Conservation (phyloP, 2,329 filamentous ascomycete species). For the Paecilomyces formosus region DNA sequence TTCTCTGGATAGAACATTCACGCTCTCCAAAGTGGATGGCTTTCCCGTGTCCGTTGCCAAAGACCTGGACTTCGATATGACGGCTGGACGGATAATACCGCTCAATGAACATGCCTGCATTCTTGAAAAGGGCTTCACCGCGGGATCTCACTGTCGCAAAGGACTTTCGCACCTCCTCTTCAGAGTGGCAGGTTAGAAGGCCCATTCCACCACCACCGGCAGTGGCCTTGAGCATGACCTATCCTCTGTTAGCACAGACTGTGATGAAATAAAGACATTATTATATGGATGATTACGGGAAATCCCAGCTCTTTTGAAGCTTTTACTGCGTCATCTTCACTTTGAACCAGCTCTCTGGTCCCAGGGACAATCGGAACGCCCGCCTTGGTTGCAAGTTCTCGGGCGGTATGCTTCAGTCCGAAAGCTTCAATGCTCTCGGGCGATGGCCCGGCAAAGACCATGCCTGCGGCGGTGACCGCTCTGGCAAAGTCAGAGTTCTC, state of each 20-base stretch:
- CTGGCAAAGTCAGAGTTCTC: constrained; percentile 57
- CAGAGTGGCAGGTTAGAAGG: constrained; percentile 64
- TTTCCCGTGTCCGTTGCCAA: constrained; percentile 72
- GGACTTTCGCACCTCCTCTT: constrained; percentile 63
- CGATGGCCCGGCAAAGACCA: constrained; percentile 54
- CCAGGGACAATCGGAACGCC: constrained; percentile 51
- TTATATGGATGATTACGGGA: not conserved
- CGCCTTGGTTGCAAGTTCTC: constrained; percentile 45
- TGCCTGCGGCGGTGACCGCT: constrained; percentile 44
- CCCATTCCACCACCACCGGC: constrained; percentile 79
- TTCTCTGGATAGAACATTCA: constrained; percentile 78
- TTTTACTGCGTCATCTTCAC: constrained; percentile 40
- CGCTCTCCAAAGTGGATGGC: constrained; percentile 80
- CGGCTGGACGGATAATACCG: constrained; percentile 70
- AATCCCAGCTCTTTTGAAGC: constrained; percentile 21
- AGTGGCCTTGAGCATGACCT: constrained; percentile 70
- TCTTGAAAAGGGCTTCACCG: constrained; percentile 71
- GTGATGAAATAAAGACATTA: not conserved
- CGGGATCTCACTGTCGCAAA: constrained; percentile 67
- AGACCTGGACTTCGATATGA: constrained; percentile 86
- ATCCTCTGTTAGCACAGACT: not conserved
- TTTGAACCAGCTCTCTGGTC: constrained; percentile 41
- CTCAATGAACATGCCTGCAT: constrained; percentile 78
- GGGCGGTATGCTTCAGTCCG: constrained; percentile 53
- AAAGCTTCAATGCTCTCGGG: constrained; percentile 48